These are phyloP conservation scores for Cubamyces sp. DNA, from an alignment of 768 basidiomycete genomes.

Conservation along the genomic window DNA sequence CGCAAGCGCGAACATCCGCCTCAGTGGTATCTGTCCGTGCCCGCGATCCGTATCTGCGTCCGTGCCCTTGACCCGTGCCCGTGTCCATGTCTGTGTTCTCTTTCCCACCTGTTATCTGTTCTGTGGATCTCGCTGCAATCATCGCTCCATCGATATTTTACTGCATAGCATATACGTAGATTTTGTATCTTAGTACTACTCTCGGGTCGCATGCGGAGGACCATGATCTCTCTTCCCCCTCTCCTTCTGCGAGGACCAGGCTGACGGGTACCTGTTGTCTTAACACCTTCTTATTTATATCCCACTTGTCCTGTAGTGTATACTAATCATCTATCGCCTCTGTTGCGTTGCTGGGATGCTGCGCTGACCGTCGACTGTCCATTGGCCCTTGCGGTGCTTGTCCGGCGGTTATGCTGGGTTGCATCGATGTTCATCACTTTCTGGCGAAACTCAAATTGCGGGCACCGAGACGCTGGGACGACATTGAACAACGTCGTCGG, in stretches of 20 bases:
- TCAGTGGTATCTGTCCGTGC: neutral
- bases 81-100: slow-evolving; percentile 30
- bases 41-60: neutral
- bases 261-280: slow-evolving; percentile 35
- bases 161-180: slow-evolving; percentile 36
- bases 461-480: neutral
- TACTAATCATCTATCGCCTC: slow-evolving; percentile 25
- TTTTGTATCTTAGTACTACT: slow-evolving; percentile 36
- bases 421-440: neutral
- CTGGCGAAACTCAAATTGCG: neutral
- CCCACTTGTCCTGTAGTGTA: slow-evolving; percentile 27
- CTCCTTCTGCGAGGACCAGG: slow-evolving; percentile 29
- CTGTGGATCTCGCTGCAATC: slow-evolving; percentile 33
- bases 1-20: neutral
- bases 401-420: neutral
- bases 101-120: slow-evolving; percentile 30
- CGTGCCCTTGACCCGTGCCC: neutral
- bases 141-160: slow-evolving; percentile 33
- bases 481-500: neutral
- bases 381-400: neutral
- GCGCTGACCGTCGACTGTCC: neutral
- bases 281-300: slow-evolving; percentile 38
- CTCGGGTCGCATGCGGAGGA: slow-evolving; percentile 17
- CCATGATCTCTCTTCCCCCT: slow-evolving; percentile 5
- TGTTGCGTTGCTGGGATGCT: slow-evolving; percentile 1